Evolutionary conservation across 208 protist species (phyloP).

Genomic region (Crithidia expoeki): DNA sequence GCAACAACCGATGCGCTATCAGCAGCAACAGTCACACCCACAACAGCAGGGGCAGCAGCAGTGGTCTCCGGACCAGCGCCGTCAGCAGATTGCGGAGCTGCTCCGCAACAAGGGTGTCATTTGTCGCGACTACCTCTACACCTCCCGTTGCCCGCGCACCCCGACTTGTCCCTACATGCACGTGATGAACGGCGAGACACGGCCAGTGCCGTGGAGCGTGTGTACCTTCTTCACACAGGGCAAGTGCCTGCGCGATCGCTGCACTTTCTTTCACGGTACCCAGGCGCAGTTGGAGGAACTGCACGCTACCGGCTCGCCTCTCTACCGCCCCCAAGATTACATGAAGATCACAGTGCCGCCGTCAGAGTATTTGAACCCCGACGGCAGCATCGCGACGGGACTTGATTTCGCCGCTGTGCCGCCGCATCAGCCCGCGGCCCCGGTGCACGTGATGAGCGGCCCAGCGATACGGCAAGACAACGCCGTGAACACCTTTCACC

Average conservation of each 20-base stretch:
- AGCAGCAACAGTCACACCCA: background rate
- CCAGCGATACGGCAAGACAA: slow-evolving; percentile 26
- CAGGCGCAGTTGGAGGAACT: slow-evolving; percentile 63
- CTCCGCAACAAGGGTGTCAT: slow-evolving; percentile 82
- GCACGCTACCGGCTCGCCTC: slow-evolving; percentile 33
- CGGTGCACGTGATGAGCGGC: slow-evolving; percentile 23
- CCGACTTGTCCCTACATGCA: slow-evolving; percentile 80
- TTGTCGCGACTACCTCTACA: slow-evolving; percentile 58
- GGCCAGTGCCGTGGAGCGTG: slow-evolving; percentile 59
- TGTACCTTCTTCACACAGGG: slow-evolving; percentile 75
- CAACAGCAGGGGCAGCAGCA: slow-evolving; percentile 13
- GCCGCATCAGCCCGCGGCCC: background rate
- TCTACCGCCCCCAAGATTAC: slow-evolving; percentile 73
- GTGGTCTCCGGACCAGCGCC: slow-evolving; percentile 32
- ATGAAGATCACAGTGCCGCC: slow-evolving; percentile 73
- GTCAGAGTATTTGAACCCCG: slow-evolving; percentile 42
- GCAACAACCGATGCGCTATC: background rate
- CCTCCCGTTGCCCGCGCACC: slow-evolving; percentile 34
- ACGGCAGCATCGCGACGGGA: slow-evolving; percentile 34
- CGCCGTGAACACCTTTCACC: slow-evolving; percentile 27
- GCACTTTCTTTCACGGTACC: slow-evolving; percentile 80
- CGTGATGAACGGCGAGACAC: slow-evolving; percentile 62
- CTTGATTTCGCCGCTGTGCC: slow-evolving; percentile 15
- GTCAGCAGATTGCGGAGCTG: slow-evolving; percentile 58
- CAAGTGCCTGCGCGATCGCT: slow-evolving; percentile 72